Conservation (phyloP, 192 early-diverging fungal species). For the Dimargaris cristalligena region DNA sequence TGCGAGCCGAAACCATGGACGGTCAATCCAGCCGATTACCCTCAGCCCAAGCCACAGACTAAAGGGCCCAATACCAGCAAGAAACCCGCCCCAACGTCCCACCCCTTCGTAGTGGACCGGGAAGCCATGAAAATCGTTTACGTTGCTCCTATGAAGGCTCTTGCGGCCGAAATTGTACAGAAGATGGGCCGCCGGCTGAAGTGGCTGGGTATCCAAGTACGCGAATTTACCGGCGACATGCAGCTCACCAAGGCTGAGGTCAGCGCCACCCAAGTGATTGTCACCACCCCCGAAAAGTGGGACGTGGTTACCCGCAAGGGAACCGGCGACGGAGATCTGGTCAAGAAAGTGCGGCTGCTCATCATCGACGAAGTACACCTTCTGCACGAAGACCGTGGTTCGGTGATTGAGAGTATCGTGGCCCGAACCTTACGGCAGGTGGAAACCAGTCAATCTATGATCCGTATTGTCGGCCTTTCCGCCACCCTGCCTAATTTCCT, state of each 20-base stretch:
- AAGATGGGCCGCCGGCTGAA: conserved; percentile 75
- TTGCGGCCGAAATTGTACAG: conserved; percentile 86
- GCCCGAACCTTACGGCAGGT: conserved; percentile 84
- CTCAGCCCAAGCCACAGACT: conserved; percentile 13
- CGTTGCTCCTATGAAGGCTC: conserved; percentile 95
- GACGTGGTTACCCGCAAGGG: conserved; percentile 97
- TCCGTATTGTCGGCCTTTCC: conserved; percentile 91
- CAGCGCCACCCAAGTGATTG: conserved; percentile 86
- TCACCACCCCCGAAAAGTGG: conserved; percentile 99
- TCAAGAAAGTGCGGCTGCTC: conserved; percentile 73
- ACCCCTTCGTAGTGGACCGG: conserved; percentile 43
- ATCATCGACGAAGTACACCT: conserved; percentile 98
- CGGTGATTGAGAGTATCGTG: conserved; percentile 91
- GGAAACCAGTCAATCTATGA: conserved; percentile 84
- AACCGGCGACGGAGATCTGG: conserved; percentile 84
- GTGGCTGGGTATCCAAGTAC: conserved; percentile 71
- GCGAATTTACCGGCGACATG: conserved; percentile 96
- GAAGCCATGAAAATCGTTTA: conserved; percentile 97
- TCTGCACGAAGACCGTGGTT: conserved; percentile 88
- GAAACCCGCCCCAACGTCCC: too few relatives aligned
- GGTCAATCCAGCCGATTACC: neutral
- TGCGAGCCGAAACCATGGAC: conserved; percentile 38
- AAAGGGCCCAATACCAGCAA: too few relatives aligned
- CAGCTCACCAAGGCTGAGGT: conserved; percentile 94
- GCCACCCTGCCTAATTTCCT: conserved; percentile 97